These are phyloP conservation scores for Hygrocybe coccinea DNA, from an alignment of 768 basidiomycete genomes.

Conservation along the genomic window DNA sequence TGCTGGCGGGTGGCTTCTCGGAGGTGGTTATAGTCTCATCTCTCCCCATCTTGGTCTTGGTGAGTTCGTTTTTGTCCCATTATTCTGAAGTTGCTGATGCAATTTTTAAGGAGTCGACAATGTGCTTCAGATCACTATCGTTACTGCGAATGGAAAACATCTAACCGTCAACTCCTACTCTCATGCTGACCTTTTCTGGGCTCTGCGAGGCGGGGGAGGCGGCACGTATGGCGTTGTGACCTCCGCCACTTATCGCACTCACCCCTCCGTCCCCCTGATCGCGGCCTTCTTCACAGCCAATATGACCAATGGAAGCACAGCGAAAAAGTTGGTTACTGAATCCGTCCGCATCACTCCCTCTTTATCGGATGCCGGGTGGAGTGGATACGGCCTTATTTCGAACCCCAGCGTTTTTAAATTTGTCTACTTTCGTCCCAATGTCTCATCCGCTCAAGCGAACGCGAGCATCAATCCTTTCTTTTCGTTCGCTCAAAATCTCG, in stretches of 20 bases:
- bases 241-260: constrained; percentile 43
- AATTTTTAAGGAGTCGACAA: constrained; percentile 41
- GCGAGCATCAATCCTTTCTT: constrained; percentile 33
- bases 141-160: constrained; percentile 39
- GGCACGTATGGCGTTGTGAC: constrained; percentile 46
- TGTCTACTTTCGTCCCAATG: constrained; percentile 31
- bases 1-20: constrained; percentile 45
- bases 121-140: constrained; percentile 40
- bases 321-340: constrained; percentile 30
- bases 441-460: constrained; percentile 32
- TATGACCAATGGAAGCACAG: constrained; percentile 26
- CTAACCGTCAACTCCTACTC: constrained; percentile 37
- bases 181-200: constrained; percentile 49
- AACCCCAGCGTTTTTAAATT: constrained; percentile 13
- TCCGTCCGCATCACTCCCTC: constrained; percentile 32
- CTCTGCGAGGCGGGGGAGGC: constrained; percentile 48
- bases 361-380: constrained; percentile 43
- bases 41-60: constrained; percentile 41
- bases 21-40: constrained; percentile 43
- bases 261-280: constrained; percentile 35
- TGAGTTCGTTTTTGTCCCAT: constrained; percentile 13
- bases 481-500: constrained; percentile 22
- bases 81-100: background rate
- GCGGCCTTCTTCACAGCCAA: constrained; percentile 26
- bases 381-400: constrained; percentile 31